Evolutionary conservation across 202 grass and related monocot species (phyloP), one percentile per base, ranked within the genome.

Genomic region (Sporobolus alterniflorus): DNA sequence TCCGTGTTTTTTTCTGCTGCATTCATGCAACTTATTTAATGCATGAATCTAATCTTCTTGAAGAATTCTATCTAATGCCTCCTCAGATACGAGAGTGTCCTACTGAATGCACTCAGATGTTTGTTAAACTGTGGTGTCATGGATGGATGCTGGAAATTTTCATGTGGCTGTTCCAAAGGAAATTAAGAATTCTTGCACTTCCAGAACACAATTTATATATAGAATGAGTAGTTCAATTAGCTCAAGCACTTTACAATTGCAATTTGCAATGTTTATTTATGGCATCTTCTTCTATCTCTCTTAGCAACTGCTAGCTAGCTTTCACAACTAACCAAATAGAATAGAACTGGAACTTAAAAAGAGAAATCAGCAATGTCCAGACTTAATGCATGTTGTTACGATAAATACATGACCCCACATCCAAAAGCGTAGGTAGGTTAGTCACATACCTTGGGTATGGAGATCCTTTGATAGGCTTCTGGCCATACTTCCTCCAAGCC

Each of bases 401-500:
- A 62, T 52, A 46, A 74, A 75, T 80, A 72, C 34, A 82, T 67
- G 46, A 49, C 60, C 57, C 80, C 21, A 76, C 52, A 83, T 54
- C 18, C 40, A 78, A 61, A 82, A 67, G 65, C 47, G 67, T 72
- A 50, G 76, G 59, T 31, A 68, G 63, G 52, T 31, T 21, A 48
- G 17, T 57, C 28, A 79, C 55, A 65, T 57, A 71, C 97, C 97
- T 96, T 86, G 97, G 97, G 78, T 96, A 94, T 21, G 97, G 97
- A 42, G 97, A 99, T 61, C 97, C 97, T 78, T 99, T 99, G 83
- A 99, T 99, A 52, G 97, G 97, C 72, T 99, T 99, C 75, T 99
- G 97, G 56, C 97, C 97, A 83, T 99, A 99, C 82, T 99, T 99
- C 89, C 97, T 99, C 97, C 97, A 99, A 81, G 97, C 97, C 97